Conservation (phyloP, 192 early-diverging fungal genomes). For the Rhizoclosmatium sp. region DNA sequence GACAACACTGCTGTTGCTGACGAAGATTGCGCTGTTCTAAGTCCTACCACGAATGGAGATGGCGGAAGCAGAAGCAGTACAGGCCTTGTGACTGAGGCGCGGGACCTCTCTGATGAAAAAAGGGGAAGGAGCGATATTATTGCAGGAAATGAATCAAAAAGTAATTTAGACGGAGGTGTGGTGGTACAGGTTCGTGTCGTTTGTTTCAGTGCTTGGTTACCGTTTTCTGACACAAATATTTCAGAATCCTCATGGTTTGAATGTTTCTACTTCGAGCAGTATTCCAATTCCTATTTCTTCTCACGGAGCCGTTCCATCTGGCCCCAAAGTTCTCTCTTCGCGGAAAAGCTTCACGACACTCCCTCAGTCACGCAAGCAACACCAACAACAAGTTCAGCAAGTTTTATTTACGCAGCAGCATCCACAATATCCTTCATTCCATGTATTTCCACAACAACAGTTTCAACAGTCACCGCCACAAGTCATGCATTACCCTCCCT, state of each 20-base stretch:
- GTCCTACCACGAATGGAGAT: slow-evolving; percentile 10
- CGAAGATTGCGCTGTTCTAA: slow-evolving; percentile 11
- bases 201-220: neutral
- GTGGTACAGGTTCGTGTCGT: neutral
- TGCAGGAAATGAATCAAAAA: too few species aligned
- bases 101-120: too few species aligned
- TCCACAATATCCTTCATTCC: neutral
- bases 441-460: slow-evolving; percentile 5
- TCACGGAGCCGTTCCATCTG: neutral
- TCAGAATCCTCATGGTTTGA: neutral
- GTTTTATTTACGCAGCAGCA: slow-evolving; percentile 10
- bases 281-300: neutral
- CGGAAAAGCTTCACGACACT: slow-evolving; percentile 25
- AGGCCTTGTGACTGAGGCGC: too few species aligned
- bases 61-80: too few species aligned
- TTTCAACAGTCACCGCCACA: neutral
- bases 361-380: slow-evolving; percentile 2
- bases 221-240: neutral
- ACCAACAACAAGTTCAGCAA: slow-evolving; percentile 15
- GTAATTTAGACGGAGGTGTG: too few species aligned
- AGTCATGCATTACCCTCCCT: slow-evolving; percentile 3
- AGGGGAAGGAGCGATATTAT: too few species aligned
- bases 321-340: neutral
- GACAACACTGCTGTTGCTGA: slow-evolving; percentile 21
- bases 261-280: too few species aligned